Base-by-base conservation (phyloP, 192 early-diverging fungal species). In the Coemansia biformis region DNA sequence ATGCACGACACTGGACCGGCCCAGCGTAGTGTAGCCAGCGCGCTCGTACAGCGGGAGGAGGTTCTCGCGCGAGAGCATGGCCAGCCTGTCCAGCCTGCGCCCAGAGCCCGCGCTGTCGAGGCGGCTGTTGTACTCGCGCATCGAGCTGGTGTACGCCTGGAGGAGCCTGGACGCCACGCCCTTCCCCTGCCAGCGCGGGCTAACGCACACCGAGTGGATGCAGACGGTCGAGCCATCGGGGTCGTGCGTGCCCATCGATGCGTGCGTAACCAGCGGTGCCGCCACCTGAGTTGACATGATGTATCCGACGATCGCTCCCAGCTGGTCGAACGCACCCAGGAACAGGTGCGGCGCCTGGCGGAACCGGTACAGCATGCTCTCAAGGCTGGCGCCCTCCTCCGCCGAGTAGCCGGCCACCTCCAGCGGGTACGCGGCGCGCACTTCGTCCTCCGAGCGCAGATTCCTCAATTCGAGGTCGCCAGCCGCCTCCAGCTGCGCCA, bases 131-230 rank as follows among this genome's bases (percentile, higher is more conserved):
- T 72, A 41, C 12, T 51, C 22, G 14, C 52, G 42, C n/a, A 81
- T 15, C 19, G 49, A 35, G 18, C 68, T 35, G 8, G 79, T 48
- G 58, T 83, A 86, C 46, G 57, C 46, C 4, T 36, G 44, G 18
- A 88, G 46, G 5, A 83, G 56, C 28, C 40, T 34, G 5, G 55
- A 56, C 0, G 86, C 86, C 46, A 88, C 59, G 0, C 86, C 84
- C 45, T 59, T 66, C 23, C 80, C 51, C 34, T 76, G 78, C 47
- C 62, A 69, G 7, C 47, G 46, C 4, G 61, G 54, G 13, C 54
- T 48, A 2, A 84, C 79, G 35, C 82, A 84, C 10, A 86, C 83
- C 14, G 81, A 83, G 46, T 88, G 86, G 14, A 88, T 35, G 42
- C 82, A 85, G 11, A 81, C 80, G 1, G 80, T 83, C 12, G 42